Percentiles rank a stretch among this genome's conserved stretches.
Conservation (phyloP, 148 eudicot species). For the Linanthus parryae region DNA sequence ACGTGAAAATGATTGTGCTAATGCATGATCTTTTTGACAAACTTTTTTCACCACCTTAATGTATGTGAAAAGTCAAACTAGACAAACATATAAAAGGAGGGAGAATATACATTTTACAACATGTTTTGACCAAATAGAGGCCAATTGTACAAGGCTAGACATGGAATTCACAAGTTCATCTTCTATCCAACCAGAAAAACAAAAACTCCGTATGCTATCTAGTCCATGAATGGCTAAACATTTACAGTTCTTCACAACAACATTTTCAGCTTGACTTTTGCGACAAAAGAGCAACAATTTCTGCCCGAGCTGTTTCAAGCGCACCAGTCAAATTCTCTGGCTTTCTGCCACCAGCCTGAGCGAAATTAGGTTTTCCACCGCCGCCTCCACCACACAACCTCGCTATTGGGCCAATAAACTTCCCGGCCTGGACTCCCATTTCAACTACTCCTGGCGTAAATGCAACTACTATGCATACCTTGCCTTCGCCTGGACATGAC, state of each 20-base stretch:
- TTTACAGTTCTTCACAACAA: neutral
- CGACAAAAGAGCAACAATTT: slow-evolving; percentile 45
- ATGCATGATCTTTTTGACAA: no score
- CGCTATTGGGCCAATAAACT: slow-evolving; percentile 83
- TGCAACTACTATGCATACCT: slow-evolving; percentile 84
- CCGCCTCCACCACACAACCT: slow-evolving; percentile 94
- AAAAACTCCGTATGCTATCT: no score
- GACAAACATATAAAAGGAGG: no score
- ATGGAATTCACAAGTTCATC: no score
- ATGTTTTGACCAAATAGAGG: no score
- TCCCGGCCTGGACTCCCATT: slow-evolving; percentile 81
- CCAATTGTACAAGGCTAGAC: no score
- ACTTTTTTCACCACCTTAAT: no score
- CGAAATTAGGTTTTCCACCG: slow-evolving; percentile 89
- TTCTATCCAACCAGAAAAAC: no score
- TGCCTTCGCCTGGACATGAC: slow-evolving; percentile 75
- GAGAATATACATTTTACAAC: no score
- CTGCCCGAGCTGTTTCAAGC: slow-evolving; percentile 71
- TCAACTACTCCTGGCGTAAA: slow-evolving; percentile 70
- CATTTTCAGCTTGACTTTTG: slow-evolving; percentile 41
- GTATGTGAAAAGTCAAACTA: no score
- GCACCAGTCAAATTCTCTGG: slow-evolving; percentile 71
- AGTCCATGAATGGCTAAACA: no score
- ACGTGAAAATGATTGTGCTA: no score
- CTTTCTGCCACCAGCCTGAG: slow-evolving; percentile 94